Evolutionary conservation across 805 yeast species (phyloP).

Genomic region (Metschnikowia baotianmanensis): DNA sequence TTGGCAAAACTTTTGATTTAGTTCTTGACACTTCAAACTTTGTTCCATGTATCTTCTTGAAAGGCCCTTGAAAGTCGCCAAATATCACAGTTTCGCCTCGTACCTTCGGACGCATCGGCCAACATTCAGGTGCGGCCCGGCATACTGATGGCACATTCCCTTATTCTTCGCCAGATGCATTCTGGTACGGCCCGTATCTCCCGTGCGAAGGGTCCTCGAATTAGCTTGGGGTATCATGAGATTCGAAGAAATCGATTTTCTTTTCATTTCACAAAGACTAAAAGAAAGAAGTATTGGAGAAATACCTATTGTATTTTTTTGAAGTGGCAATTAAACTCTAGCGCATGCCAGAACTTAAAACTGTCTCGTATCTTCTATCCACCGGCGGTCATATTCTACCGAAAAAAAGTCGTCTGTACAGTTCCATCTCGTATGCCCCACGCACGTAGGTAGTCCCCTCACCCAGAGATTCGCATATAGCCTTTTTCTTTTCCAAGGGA

Average conservation of each 20-base stretch:
- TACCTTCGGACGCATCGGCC: constrained; percentile 6
- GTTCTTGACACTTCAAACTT: no score
- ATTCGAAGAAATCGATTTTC: no score
- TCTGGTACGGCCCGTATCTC: neutral
- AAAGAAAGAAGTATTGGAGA: neutral
- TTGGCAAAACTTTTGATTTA: no score
- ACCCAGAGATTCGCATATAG: constrained; percentile 6
- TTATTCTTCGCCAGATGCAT: constrained; percentile 1
- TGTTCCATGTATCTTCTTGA: no score
- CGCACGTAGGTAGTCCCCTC: constrained; percentile 4
- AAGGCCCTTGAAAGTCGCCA: no score
- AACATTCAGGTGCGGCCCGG: constrained; percentile 2
- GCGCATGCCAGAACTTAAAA: neutral
- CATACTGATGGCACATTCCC: constrained; percentile 7
- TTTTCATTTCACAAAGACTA: no score
- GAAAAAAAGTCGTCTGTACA: constrained; percentile 7
- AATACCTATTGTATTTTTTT: no score
- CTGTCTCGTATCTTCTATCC: neutral
- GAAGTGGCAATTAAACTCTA: no score
- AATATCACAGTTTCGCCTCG: constrained; percentile 9
- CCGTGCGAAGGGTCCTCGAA: neutral
- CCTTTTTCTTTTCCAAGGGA: constrained; percentile 4
- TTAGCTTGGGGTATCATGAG: neutral
- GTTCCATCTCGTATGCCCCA: constrained; percentile 12
- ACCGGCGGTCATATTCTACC: neutral